These are phyloP conservation scores for Protomyces inundatus DNA, from an alignment of 1,139 yeast species.

Conservation along the genomic window DNA sequence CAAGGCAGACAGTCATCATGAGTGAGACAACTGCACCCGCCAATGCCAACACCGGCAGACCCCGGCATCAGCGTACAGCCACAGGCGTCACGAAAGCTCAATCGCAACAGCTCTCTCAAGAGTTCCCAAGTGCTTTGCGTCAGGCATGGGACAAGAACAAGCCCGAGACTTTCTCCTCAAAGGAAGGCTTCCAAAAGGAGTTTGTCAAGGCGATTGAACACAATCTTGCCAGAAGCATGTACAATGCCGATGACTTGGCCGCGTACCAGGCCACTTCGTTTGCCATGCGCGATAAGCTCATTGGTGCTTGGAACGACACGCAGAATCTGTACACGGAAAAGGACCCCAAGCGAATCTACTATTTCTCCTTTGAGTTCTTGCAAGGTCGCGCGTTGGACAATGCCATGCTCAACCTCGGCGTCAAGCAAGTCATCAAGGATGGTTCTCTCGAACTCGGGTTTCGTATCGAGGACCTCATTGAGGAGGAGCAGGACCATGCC, in stretches of 20 bases:
- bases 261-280: conserved; percentile 86
- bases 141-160: background rate
- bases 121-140: background rate
- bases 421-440: conserved; percentile 47
- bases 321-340: conserved; percentile 81
- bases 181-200: background rate
- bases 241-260: conserved; percentile 71
- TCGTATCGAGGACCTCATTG: conserved; percentile 76
- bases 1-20: too few species aligned
- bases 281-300: conserved; percentile 71
- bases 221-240: background rate
- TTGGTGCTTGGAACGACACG: conserved; percentile 87
- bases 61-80: background rate
- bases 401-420: conserved; percentile 73
- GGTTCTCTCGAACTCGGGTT: conserved; percentile 77
- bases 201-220: background rate
- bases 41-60: background rate
- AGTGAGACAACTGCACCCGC: too few species aligned
- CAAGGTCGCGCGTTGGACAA: conserved; percentile 97
- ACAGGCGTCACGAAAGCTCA: background rate
- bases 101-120: background rate
- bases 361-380: conserved; percentile 73
- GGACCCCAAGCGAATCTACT: conserved; percentile 83
- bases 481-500: conserved; percentile 89
- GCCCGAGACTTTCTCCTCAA: background rate